phyloP scores from a whole-genome alignment of 2,329 filamentous ascomycete species.

The Colletotrichum zoysiae region DNA sequence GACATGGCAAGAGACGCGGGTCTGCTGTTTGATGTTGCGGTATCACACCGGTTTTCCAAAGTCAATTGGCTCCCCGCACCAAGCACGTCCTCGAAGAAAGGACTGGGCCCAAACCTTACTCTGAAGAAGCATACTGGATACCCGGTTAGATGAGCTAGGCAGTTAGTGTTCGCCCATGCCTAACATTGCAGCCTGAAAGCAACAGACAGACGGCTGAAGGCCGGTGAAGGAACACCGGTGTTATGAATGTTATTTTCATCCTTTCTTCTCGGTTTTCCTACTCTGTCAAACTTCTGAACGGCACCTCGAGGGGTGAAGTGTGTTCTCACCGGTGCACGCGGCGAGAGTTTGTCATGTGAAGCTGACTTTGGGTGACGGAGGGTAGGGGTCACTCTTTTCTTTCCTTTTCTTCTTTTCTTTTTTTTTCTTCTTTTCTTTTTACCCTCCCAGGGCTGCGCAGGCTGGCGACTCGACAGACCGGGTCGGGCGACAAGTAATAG shows the following conservation, averaged over 20 bases:
- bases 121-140: not conserved
- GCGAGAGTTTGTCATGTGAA: conserved; percentile 38
- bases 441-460: not conserved
- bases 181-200: not conserved
- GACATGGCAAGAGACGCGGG: too few species aligned
- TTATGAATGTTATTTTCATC: not conserved
- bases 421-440: too few species aligned
- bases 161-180: not conserved
- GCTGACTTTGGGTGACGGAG: not conserved
- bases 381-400: not conserved
- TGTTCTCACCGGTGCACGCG: not conserved
- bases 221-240: not conserved
- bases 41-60: not conserved
- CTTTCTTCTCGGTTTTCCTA: not conserved
- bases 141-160: not conserved
- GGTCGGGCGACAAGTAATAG: not conserved
- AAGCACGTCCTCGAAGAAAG: too few species aligned
- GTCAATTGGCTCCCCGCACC: not conserved
- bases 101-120: not conserved
- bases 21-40: not conserved
- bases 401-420: too few species aligned
- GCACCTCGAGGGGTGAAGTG: not conserved
- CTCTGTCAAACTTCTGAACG: not conserved
- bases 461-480: not conserved
- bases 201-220: not conserved